Evolutionary conservation across 2,329 filamentous ascomycete species (phyloP).

Genomic region (Diplodia mutila): DNA sequence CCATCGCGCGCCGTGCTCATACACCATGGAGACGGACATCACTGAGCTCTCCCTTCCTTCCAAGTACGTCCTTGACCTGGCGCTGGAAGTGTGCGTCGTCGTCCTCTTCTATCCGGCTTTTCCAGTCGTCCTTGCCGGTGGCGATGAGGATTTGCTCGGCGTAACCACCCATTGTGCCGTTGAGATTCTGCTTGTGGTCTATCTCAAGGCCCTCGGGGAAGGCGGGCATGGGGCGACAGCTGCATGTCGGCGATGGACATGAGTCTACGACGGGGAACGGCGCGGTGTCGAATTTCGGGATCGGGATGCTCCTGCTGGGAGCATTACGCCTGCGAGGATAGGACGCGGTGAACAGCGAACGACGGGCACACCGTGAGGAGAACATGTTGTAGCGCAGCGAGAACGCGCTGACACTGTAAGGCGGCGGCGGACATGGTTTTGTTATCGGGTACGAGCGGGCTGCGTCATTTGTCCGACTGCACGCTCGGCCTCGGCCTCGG

Average conservation of each 20-base stretch:
- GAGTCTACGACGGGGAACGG: constrained; percentile 52
- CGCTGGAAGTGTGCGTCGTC: constrained; percentile 60
- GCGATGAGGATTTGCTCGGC: constrained; percentile 82
- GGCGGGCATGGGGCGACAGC: constrained; percentile 67
- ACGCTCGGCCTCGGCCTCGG: constrained; percentile 13
- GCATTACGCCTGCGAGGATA: constrained; percentile 6
- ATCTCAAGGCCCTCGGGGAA: constrained; percentile 64
- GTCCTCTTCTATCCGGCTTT: constrained; percentile 78
- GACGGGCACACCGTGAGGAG: constrained; percentile 8
- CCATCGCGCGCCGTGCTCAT: constrained; percentile 14
- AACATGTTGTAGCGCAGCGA: constrained; percentile 18
- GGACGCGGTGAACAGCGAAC: constrained; percentile 21
- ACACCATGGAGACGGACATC: constrained; percentile 47
- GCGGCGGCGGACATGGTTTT: constrained; percentile 5
- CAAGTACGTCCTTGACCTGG: constrained; percentile 65
- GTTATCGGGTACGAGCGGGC: background rate
- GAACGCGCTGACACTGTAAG: background rate
- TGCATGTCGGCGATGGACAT: constrained; percentile 78
- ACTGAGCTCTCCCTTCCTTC: constrained; percentile 47
- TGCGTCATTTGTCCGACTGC: constrained; percentile 2
- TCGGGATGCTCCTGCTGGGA: constrained; percentile 25
- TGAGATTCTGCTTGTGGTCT: constrained; percentile 69
- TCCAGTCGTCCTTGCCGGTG: constrained; percentile 80
- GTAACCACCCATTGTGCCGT: constrained; percentile 78
- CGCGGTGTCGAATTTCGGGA: constrained; percentile 32